A percentile compares a stretch with the other conserved stretches of the same genome.
phyloP scores from a whole-genome alignment of 208 protist species.

The Vickermania ingenoplastis region DNA sequence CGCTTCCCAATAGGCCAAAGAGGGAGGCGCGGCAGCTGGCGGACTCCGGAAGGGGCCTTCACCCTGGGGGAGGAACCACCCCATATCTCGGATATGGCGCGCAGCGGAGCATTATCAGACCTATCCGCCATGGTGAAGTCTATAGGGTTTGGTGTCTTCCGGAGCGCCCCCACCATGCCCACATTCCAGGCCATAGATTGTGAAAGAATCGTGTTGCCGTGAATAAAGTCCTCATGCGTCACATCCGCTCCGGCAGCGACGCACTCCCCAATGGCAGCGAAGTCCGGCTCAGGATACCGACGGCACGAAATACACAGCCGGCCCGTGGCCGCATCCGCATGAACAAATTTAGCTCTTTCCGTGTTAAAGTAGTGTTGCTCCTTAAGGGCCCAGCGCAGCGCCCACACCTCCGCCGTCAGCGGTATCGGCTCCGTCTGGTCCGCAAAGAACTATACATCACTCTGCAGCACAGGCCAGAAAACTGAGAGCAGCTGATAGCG shows the following conservation, averaged over 20 bases:
- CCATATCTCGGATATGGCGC: neutral
- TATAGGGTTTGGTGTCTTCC: neutral
- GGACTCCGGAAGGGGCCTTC: neutral
- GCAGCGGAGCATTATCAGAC: neutral
- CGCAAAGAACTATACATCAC: neutral
- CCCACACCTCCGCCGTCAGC: neutral
- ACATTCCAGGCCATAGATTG: neutral
- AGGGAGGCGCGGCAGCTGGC: too few relatives aligned
- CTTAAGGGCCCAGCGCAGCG: neutral
- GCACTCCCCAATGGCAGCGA: neutral
- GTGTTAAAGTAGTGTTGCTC: neutral
- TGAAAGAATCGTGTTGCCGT: neutral
- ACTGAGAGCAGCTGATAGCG: neutral
- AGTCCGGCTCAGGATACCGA: neutral
- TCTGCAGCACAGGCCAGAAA: neutral
- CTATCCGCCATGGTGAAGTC: neutral
- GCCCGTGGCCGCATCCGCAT: neutral
- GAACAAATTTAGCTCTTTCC: neutral
- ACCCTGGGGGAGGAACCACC: neutral
- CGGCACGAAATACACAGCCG: neutral
- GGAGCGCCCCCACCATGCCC: neutral
- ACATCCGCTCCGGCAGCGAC: neutral
- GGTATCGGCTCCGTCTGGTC: neutral
- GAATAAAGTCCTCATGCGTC: neutral
- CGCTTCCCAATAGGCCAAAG: too few relatives aligned